A percentile compares a stretch with the other conserved stretches of the same genome.
phyloP scores from a whole-genome alignment of 805 yeast genomes.

The Starmerella kuoi region DNA sequence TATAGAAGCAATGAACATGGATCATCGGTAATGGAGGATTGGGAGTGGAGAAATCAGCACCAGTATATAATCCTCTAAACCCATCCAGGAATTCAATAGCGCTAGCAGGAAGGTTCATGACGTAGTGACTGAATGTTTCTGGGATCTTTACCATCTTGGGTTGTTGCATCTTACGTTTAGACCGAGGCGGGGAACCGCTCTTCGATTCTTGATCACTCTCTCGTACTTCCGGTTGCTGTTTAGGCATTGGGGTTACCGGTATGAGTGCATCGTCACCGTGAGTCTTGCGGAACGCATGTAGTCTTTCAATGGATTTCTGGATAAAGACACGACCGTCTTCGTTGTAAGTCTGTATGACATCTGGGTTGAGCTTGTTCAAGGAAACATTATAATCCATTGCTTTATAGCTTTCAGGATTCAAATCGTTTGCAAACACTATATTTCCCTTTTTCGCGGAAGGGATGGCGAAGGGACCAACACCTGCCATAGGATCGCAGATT shows the following conservation, averaged over 20 bases:
- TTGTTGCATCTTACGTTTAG: neutral
- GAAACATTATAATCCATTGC: conserved; percentile 54
- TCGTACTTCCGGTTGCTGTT: neutral
- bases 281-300: conserved; percentile 34
- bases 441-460: conserved; percentile 85
- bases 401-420: conserved; percentile 75
- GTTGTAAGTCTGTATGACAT: conserved; percentile 48
- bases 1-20: conserved; percentile 88
- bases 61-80: conserved; percentile 57
- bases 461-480: conserved; percentile 95
- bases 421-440: conserved; percentile 79
- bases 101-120: conserved; percentile 91
- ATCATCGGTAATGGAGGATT: conserved; percentile 56
- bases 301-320: conserved; percentile 40
- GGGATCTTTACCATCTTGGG: conserved; percentile 33
- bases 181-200: neutral
- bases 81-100: conserved; percentile 74
- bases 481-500: conserved; percentile 93
- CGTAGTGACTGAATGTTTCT: conserved; percentile 52
- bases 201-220: no score
- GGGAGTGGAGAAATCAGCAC: conserved; percentile 28
- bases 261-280: neutral
- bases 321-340: conserved; percentile 80
- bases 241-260: neutral
- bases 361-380: conserved; percentile 47